Base-by-base conservation (phyloP, 2,329 filamentous ascomycete genomes). In the Xylaria sp. region DNA sequence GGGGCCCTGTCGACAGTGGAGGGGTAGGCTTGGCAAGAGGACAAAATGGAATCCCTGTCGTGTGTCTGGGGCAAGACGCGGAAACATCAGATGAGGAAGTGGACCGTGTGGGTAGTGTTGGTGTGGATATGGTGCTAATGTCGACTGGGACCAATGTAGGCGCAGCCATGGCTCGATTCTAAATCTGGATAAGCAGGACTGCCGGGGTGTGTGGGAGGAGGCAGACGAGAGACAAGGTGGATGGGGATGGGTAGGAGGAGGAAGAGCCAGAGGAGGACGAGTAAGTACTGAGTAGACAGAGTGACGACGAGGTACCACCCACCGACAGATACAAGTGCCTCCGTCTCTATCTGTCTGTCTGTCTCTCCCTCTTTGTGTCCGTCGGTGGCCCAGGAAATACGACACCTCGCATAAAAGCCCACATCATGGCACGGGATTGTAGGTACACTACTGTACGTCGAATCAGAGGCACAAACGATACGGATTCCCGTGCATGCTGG, bases 11-110 rank as follows among this genome's bases (percentile, higher is more conserved):
- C 74, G 7, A 69, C 60, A 55, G 61, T 71, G 74, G 74, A 75
- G 74, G 74, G 74, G 73, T 73, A 73, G 59, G 62, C 70, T 68
- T 70, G 71, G 62, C 71, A 65, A 65, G 57, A 58, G 50, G 64
- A 70, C 76, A 72, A 72, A 62, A 66, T 55, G 63, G 67, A 65
- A 75, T 69, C 80, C 78, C 76, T 80, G 79, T 77, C 78, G 75
- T 74, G 78, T 80, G 80, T 83, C 80, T 83, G 81, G 81, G 80
- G 80, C 79, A 82, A 81, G 78, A 79, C 75, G 48, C 68, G 78
- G 78, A 80, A 81, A 81, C 78, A 80, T 81, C 78, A 81, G 78
- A 81, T 79, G 80, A 78, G 78, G 78, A 76, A 77, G 74, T 75
- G 73, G 66, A 65, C 64, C 55, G 65, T 61, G 70, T 74, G 67